phyloP scores from a whole-genome alignment of 2,329 filamentous ascomycete genomes.

The Diaporthe destruens region DNA sequence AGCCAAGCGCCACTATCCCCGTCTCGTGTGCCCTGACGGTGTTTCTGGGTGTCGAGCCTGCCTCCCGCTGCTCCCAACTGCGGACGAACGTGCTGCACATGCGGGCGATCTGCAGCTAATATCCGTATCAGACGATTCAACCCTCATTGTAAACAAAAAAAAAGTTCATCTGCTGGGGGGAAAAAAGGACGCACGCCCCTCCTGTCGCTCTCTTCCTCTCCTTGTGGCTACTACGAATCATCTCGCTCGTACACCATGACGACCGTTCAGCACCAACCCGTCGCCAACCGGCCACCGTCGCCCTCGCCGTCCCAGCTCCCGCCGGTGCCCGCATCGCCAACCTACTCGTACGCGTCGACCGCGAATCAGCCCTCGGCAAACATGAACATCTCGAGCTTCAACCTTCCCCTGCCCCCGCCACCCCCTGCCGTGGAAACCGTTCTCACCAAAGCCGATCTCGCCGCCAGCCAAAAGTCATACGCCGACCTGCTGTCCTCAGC shows the following conservation, averaged over 20 bases:
- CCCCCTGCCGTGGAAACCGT: slow-evolving; percentile 69
- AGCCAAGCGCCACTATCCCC: slow-evolving; percentile 29
- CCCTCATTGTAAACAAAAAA: slow-evolving; percentile 30
- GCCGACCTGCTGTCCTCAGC: slow-evolving; percentile 71
- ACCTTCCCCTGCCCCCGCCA: slow-evolving; percentile 72
- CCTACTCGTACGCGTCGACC: slow-evolving; percentile 71
- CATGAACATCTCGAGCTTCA: slow-evolving; percentile 54
- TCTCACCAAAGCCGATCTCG: slow-evolving; percentile 73
- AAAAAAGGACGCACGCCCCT: slow-evolving; percentile 48
- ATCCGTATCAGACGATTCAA: slow-evolving; percentile 27
- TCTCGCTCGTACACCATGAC: slow-evolving; percentile 29
- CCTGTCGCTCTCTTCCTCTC: background rate
- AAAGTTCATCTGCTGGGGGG: slow-evolving; percentile 33
- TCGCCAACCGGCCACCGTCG: slow-evolving; percentile 52
- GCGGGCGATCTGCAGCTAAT: slow-evolving; percentile 26
- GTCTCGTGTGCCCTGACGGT: slow-evolving; percentile 12
- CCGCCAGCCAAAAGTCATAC: slow-evolving; percentile 72
- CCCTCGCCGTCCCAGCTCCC: slow-evolving; percentile 69
- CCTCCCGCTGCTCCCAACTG: slow-evolving; percentile 6
- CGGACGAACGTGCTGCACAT: slow-evolving; percentile 27
- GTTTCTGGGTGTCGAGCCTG: background rate
- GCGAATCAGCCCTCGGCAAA: slow-evolving; percentile 67
- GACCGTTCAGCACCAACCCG: slow-evolving; percentile 23
- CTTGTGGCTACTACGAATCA: slow-evolving; percentile 12
- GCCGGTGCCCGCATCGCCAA: slow-evolving; percentile 72